phyloP scores from a whole-genome alignment of 306 rosid genomes.

The Medicago arabica region DNA sequence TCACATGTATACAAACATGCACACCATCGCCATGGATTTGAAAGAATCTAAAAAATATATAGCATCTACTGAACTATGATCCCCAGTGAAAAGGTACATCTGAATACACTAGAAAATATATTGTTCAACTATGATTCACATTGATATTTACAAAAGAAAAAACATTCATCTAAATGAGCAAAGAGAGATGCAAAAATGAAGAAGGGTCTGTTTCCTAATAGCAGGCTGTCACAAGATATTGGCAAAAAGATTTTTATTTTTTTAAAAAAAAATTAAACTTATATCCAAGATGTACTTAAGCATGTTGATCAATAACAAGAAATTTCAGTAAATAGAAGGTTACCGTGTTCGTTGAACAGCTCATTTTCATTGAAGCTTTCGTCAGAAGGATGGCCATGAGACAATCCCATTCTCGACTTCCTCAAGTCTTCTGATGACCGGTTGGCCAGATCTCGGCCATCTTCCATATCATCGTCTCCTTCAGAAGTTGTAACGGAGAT shows the following conservation, averaged over 20 bases:
- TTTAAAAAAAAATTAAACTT: background rate
- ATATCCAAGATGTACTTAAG: background rate
- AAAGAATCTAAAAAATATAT: too few relatives aligned
- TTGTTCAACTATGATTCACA: background rate
- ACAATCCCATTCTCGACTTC: constrained; percentile 97
- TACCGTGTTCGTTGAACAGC: constrained; percentile 87
- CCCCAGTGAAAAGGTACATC: too few relatives aligned
- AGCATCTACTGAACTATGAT: too few relatives aligned
- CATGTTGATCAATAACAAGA: constrained; percentile 6
- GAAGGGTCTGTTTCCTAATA: constrained; percentile 14
- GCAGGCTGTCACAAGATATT: constrained; percentile 22
- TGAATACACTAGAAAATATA: background rate
- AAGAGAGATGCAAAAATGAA: constrained; percentile 16
- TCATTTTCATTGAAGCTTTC: constrained; percentile 87
- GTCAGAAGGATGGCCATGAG: constrained; percentile 79
- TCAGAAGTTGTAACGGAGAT: constrained; percentile 99
- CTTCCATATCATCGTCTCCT: constrained; percentile 98
- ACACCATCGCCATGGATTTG: too few relatives aligned
- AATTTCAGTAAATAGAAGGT: constrained; percentile 38
- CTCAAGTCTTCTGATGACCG: constrained; percentile 90
- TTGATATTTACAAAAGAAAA: constrained; percentile 4
- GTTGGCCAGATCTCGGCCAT: constrained; percentile 86
- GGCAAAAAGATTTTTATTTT: background rate
- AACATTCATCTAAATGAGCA: constrained; percentile 19
- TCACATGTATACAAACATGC: too few relatives aligned